These are phyloP conservation scores for Pythium utonaiense DNA, from an alignment of 352 stramenopile genomes.

Conservation along the genomic window DNA sequence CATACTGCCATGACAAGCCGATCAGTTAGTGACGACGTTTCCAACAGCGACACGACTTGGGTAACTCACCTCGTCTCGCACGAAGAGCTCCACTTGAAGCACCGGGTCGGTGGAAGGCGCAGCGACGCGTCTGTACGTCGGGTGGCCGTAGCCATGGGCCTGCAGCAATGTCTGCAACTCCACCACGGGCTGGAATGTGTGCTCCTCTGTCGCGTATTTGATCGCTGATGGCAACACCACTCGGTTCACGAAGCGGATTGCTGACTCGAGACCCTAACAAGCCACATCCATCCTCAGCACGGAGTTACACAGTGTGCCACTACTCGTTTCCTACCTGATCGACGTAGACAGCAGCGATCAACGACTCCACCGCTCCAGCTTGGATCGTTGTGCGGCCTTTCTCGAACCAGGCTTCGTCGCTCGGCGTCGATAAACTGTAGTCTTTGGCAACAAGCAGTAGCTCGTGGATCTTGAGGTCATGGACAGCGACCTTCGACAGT, in stretches of 20 bases:
- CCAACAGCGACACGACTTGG: background rate
- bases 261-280: constrained; percentile 52
- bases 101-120: constrained; percentile 38
- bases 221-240: constrained; percentile 57
- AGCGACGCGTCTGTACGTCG: constrained; percentile 63
- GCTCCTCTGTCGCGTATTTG: constrained; percentile 47
- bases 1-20: constrained; percentile 3
- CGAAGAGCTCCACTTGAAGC: constrained; percentile 56
- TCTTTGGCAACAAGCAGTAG: constrained; percentile 55
- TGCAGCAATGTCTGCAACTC: constrained; percentile 73
- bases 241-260: constrained; percentile 61
- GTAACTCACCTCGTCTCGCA: constrained; percentile 55
- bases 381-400: constrained; percentile 71
- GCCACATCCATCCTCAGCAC: background rate
- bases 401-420: constrained; percentile 22
- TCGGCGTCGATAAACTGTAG: constrained; percentile 33
- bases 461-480: constrained; percentile 54
- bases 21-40: background rate
- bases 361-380: constrained; percentile 64
- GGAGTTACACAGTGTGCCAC: constrained; percentile 3
- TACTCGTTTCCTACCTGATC: constrained; percentile 39
- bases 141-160: constrained; percentile 54
- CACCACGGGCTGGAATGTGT: constrained; percentile 52
- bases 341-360: constrained; percentile 76
- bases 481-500: constrained; percentile 56